phyloP scores from a whole-genome alignment of 164 flowering plant genomes.

The Platanus orientalis region DNA sequence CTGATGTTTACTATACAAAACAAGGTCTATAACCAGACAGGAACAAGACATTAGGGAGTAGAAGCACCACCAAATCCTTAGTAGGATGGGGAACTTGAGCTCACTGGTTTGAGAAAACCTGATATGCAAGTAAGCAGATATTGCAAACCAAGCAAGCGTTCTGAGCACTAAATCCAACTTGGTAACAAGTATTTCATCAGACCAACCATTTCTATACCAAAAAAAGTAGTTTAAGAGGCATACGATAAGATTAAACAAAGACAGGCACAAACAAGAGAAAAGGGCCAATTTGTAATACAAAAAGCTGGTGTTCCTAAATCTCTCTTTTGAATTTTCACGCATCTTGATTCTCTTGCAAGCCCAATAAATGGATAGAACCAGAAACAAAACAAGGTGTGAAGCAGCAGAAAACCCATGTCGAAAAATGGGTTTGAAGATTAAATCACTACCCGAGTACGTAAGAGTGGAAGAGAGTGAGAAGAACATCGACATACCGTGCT shows the following conservation, averaged over 20 bases:
- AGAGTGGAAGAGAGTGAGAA: conserved; percentile 7
- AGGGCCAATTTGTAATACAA: conserved; percentile 30
- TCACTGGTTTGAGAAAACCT: conserved; percentile 14
- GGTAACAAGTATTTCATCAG: conserved; percentile 36
- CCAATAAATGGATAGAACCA: conserved; percentile 35
- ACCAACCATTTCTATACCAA: conserved; percentile 60
- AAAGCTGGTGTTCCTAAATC: conserved; percentile 13
- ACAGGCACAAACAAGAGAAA: conserved; percentile 36
- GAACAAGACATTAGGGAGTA: conserved; percentile 20
- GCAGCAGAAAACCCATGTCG: conserved; percentile 45
- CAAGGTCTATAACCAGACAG: conserved; percentile 21
- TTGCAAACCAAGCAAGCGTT: conserved; percentile 44
- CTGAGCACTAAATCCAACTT: conserved; percentile 43
- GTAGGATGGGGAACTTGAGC: conserved; percentile 14
- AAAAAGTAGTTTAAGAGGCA: conserved; percentile 37
- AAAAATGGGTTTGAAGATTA: conserved; percentile 44
- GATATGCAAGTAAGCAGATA: conserved; percentile 32
- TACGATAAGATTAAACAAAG: conserved; percentile 37
- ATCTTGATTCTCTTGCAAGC: conserved; percentile 22
- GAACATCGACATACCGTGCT: conserved; percentile 9
- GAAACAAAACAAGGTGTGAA: conserved; percentile 42
- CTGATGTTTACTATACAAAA: not conserved
- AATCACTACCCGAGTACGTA: conserved; percentile 14
- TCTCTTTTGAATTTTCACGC: conserved; percentile 19
- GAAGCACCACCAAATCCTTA: conserved; percentile 32